Percentiles rank a stretch among this genome's conserved stretches.
Evolutionary conservation across 2,329 filamentous ascomycete genomes (phyloP).

Genomic region (Ophiostoma piceae): DNA sequence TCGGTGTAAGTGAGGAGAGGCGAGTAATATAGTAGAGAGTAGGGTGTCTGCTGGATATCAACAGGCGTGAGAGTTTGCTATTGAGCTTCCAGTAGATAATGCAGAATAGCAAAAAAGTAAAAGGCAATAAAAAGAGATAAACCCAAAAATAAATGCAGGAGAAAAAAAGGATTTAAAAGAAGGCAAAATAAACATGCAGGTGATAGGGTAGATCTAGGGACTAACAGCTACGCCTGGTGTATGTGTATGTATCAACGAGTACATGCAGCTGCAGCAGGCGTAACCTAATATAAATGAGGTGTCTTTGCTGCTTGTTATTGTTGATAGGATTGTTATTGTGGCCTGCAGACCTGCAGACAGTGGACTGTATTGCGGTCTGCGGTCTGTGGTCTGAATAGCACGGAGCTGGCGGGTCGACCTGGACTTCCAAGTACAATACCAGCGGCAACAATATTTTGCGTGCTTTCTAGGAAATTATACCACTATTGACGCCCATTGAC

Average conservation of each 20-base stretch:
- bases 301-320: conserved; percentile 31
- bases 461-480: conserved; percentile 47
- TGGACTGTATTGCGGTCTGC: background rate
- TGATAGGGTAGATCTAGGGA: conserved; percentile 25
- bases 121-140: background rate
- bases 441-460: conserved; percentile 50
- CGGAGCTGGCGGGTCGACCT: background rate
- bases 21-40: conserved; percentile 17
- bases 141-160: background rate
- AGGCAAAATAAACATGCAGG: background rate
- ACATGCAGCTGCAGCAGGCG: background rate
- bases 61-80: background rate
- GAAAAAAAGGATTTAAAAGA: background rate
- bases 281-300: conserved; percentile 39
- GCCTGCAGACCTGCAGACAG: background rate
- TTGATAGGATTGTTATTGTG: background rate
- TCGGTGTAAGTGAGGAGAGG: conserved; percentile 20
- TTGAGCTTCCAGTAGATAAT: background rate
- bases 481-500: background rate
- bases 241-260: background rate
- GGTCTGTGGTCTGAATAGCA: background rate
- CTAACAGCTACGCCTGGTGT: conserved; percentile 25
- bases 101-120: background rate
- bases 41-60: conserved; percentile 4
- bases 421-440: conserved; percentile 28